A percentile compares a stretch with the other conserved stretches of the same genome.
phyloP scores from a whole-genome alignment of 2,329 filamentous ascomycete genomes.

The Ophidiomyces ophidiicola region DNA sequence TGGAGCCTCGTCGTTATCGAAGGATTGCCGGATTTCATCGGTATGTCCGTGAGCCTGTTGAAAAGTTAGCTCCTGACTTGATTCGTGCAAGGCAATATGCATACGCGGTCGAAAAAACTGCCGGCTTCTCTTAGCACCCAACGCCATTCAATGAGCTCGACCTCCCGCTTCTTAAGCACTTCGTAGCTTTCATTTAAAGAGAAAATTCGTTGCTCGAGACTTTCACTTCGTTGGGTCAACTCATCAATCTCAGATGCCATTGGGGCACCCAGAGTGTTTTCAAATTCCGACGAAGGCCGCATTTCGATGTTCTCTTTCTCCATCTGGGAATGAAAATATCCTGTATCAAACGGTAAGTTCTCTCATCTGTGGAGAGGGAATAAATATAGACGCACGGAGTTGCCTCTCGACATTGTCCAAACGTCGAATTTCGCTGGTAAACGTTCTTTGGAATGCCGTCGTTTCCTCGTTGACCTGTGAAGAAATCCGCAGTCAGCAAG shows the following conservation, averaged over 20 bases:
- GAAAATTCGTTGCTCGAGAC: constrained; percentile 77
- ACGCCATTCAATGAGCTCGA: constrained; percentile 94
- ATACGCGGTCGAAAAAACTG: constrained; percentile 78
- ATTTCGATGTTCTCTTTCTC: constrained; percentile 80
- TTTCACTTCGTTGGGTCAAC: constrained; percentile 81
- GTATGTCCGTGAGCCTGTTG: constrained; percentile 84
- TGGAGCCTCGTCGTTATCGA: constrained; percentile 79
- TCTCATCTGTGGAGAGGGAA: not conserved
- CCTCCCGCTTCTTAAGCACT: constrained; percentile 92
- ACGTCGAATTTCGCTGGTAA: constrained; percentile 92
- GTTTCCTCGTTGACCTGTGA: constrained; percentile 77
- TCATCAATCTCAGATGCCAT: constrained; percentile 94
- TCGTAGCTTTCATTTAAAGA: constrained; percentile 97
- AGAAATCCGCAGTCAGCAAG: constrained; percentile 16
- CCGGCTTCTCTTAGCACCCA: constrained; percentile 95
- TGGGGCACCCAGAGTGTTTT: constrained; percentile 72
- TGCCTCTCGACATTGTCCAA: constrained; percentile 98
- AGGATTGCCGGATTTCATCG: constrained; percentile 86
- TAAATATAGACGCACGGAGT: constrained; percentile 56
- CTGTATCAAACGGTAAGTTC: constrained; percentile 33
- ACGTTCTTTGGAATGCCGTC: constrained; percentile 90
- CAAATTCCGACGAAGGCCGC: constrained; percentile 81
- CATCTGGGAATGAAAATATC: constrained; percentile 93
- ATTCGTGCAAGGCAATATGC: constrained; percentile 10
- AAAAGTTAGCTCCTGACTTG: constrained; percentile 2